A percentile compares a stretch with the other conserved stretches of the same genome.
These are phyloP conservation scores for Camelina hispida DNA, from an alignment of 345 rosid genomes.

Conservation along the genomic window DNA sequence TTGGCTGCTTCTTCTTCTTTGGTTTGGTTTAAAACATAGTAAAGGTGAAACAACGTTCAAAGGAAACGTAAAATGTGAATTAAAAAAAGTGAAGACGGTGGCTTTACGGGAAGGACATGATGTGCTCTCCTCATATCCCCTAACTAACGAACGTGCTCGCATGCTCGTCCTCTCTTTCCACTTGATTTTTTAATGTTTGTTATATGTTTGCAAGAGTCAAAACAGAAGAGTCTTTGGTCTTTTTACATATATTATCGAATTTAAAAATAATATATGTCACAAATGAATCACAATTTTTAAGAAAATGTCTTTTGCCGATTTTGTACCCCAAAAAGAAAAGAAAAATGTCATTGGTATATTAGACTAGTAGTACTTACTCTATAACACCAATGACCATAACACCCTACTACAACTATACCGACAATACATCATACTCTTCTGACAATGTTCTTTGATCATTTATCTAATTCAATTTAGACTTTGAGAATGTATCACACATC, in stretches of 20 bases:
- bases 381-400: not conserved
- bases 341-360: not conserved
- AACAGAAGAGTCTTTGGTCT: constrained; percentile 18
- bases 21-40: constrained; percentile 23
- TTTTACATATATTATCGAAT: not conserved
- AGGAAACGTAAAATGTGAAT: constrained; percentile 42
- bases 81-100: constrained; percentile 28
- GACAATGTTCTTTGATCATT: not conserved
- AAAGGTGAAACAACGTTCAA: not conserved
- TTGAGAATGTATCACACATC: not conserved
- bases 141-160: constrained; percentile 45
- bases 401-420: not conserved
- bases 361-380: not conserved
- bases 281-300: not conserved
- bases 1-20: not conserved
- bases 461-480: not conserved
- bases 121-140: constrained; percentile 41
- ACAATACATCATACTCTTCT: not conserved
- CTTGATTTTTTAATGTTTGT: no score
- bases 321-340: no score
- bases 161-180: constrained; percentile 36
- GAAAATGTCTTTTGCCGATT: not conserved
- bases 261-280: not conserved
- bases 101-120: constrained; percentile 45
- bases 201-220: no score